Evolutionary conservation across 2,329 filamentous ascomycete genomes (phyloP).

Genomic region (Blastomyces emzantsi): DNA sequence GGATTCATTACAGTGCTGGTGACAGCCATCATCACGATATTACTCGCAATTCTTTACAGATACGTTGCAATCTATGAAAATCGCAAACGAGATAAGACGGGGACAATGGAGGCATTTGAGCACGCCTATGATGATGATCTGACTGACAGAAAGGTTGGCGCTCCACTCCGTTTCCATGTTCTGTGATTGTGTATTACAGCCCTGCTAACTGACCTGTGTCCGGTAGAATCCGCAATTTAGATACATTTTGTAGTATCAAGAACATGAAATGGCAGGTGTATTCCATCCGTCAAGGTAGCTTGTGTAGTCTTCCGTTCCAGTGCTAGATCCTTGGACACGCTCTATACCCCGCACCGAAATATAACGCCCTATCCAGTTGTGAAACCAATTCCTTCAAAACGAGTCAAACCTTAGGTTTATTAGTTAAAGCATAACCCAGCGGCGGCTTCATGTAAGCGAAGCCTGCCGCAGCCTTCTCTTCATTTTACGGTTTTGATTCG

Average conservation of each 20-base stretch:
- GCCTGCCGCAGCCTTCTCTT: too few species aligned
- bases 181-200: background rate
- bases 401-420: too few species aligned
- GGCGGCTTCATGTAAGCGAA: too few species aligned
- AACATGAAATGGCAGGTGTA: background rate
- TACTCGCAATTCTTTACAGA: constrained; percentile 22
- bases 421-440: too few species aligned
- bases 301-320: background rate
- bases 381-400: too few species aligned
- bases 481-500: too few species aligned
- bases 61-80: constrained; percentile 40
- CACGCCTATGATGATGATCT: constrained; percentile 47
- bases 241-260: background rate
- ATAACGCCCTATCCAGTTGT: too few species aligned
- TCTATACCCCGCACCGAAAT: too few species aligned
- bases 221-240: constrained; percentile 7
- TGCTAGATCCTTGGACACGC: too few species aligned
- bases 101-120: constrained; percentile 42
- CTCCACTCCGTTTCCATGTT: background rate
- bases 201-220: background rate
- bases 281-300: background rate
- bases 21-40: constrained; percentile 26
- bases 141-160: constrained; percentile 34
- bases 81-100: constrained; percentile 34
- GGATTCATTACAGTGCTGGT: constrained; percentile 36